A percentile compares a stretch with the other conserved stretches of the same genome.
phyloP scores from a whole-genome alignment of 805 yeast genomes.

The Pichia nanzhaoensis region DNA sequence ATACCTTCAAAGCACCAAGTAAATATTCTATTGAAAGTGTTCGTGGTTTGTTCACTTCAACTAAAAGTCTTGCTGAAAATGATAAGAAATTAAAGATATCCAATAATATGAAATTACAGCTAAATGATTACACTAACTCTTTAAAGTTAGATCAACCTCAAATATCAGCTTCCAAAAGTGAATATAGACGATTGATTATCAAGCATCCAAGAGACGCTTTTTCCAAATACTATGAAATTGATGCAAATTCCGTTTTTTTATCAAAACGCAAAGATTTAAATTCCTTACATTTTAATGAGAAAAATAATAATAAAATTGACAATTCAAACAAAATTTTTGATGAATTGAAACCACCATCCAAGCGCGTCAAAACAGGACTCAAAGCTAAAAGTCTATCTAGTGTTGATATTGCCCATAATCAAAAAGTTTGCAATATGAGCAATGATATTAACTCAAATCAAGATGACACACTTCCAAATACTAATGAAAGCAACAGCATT shows the following conservation, averaged over 20 bases:
- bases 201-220: constrained; percentile 23
- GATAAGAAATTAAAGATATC: not conserved
- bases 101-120: not conserved
- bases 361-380: constrained; percentile 1
- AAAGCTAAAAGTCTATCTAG: not conserved
- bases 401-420: too few species aligned
- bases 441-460: not conserved
- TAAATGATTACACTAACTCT: not conserved
- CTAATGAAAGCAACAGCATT: not conserved
- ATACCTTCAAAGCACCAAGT: constrained; percentile 19
- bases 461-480: not conserved
- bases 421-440: not conserved
- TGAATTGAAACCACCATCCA: constrained; percentile 4
- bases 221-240: constrained; percentile 25
- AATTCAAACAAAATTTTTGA: not conserved
- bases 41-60: constrained; percentile 28
- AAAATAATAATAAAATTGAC: not conserved
- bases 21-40: constrained; percentile 22
- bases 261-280: constrained; percentile 7
- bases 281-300: not conserved
- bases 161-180: constrained; percentile 17
- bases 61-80: constrained; percentile 1
- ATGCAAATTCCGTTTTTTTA: constrained; percentile 26
- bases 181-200: constrained; percentile 23
- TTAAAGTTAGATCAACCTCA: constrained; percentile 3